These are phyloP conservation scores for Penicillium sp. DNA, from an alignment of 2,329 filamentous ascomycete genomes.

Conservation along the genomic window DNA sequence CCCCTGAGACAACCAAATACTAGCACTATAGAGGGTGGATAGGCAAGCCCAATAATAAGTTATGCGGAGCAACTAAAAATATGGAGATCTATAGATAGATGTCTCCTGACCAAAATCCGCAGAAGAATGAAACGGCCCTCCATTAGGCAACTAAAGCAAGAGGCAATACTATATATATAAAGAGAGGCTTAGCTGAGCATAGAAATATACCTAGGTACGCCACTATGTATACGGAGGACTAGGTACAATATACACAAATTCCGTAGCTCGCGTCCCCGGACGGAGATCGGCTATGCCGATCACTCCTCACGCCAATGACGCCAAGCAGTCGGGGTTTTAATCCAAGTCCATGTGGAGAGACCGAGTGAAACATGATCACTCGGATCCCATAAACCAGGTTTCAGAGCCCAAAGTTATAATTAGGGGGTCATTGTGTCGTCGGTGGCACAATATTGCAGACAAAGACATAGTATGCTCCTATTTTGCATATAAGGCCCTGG, in stretches of 20 bases:
- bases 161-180: not conserved
- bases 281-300: not conserved
- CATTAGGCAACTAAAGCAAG: not conserved
- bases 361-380: slow-evolving; percentile 17
- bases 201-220: too few species aligned
- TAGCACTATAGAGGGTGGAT: not conserved
- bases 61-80: not conserved
- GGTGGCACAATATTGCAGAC: not conserved
- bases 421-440: not conserved
- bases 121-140: not conserved
- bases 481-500: not conserved
- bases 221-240: not conserved
- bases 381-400: slow-evolving; percentile 2
- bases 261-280: not conserved
- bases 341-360: slow-evolving; percentile 11
- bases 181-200: not conserved
- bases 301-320: slow-evolving; percentile 13
- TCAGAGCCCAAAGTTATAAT: slow-evolving; percentile 5
- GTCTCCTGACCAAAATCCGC: not conserved
- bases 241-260: not conserved
- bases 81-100: not conserved
- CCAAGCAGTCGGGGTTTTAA: slow-evolving; percentile 11
- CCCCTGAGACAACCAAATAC: not conserved
- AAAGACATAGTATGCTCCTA: not conserved
- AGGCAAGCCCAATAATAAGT: not conserved